Base-by-base conservation (phyloP, 345 rosid genomes). In the Alliaria petiolata region DNA sequence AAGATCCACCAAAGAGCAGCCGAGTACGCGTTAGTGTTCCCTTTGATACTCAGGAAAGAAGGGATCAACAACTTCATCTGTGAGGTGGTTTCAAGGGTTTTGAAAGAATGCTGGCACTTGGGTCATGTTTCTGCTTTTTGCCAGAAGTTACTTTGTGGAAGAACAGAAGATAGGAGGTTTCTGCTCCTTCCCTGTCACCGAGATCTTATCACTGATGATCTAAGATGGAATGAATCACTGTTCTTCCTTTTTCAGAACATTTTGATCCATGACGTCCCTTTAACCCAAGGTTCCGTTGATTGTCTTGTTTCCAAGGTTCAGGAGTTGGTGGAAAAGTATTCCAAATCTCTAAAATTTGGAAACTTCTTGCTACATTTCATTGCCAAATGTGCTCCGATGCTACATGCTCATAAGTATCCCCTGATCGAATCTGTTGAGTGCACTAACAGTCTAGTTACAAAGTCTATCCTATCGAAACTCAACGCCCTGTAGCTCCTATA, bases 61-160 rank as follows among this genome's bases (percentile, higher is more conserved):
- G 96, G 96, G 47, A 83, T 86, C 49, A 92, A 88, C 76, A 83
- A 61, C 56, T 82, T 78, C 15, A 54, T 85, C 1, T 79, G 89
- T 5, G 91, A 89, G 52, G 81, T 84, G 62, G 67, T 85, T 45
- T 58, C 89, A 3, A 85, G 83, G 76, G 82, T 90, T 22, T 28
- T 83, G 40, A 85, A 78, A 83, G 95, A 88, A 67, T 86, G 91
- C 82, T 82, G 85, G 82, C 95, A 90, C 73, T 85, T 83, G 28
- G 91, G 82, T 76, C 93, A 86, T 57, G 83, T 88, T 62, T 84
- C 93, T 25, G 87, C 93, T 7, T 82, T 88, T 63, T 82, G 82
- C 76, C 90, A 81, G 62, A 92, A 85, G 81, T 77, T 90, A 42
- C 84, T 92, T 28, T 87, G 85, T 62, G 85, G 82, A 64, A 78